Evolutionary conservation across 805 yeast genomes (phyloP), one percentile per base, ranked within the genome.

Genomic region (Deakozyma indianensis): DNA sequence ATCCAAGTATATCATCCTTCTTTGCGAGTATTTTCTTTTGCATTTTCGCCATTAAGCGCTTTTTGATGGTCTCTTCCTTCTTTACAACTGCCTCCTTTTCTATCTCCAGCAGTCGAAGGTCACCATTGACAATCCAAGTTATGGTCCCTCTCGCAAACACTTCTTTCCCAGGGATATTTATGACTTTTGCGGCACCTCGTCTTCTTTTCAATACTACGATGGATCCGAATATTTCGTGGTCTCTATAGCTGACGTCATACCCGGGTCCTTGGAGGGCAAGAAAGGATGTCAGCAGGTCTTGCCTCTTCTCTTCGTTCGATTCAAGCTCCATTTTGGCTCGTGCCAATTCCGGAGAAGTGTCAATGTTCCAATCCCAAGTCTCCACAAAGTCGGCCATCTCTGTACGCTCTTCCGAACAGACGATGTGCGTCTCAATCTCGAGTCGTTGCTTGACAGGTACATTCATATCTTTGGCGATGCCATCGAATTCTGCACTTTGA

Each of bases 21-120:
- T 64, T 56, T 0, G 58, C 59, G 1, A 83, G 57, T 1, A 81
- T 73, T 35, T 66, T 61, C 2, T 49, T 47, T 35, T 76, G 70
- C 32, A 87, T 64, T 1, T 60, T 58, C 3, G 67, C 66, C 3
- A 86, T 60, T 4, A 86, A 68, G 0, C 48, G 51, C 1, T 63
- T 62, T 57, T 88, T 96, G 46, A 32, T 7, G 5, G 4, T 7
- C 4, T 32, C 18, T 9, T 14, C 11, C 11, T 4, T 14, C 18
- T n/a, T 32, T 7, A 11, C 18, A 9, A 32, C 5, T 7, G 11
- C 16, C 18, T 11, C 18, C 4, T 5, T 11, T 32, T 32, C 38
- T 9, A 11, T n/a, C 5, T 32, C 38, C 18, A 32, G 11, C 18
- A 7, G 7, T 25, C 28, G 7, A 25, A 25, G 11, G 14, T 25